These are phyloP conservation scores for Chaetomium cochliodes DNA, from an alignment of 495 filamentous ascomycete species.

Conservation along the genomic window DNA sequence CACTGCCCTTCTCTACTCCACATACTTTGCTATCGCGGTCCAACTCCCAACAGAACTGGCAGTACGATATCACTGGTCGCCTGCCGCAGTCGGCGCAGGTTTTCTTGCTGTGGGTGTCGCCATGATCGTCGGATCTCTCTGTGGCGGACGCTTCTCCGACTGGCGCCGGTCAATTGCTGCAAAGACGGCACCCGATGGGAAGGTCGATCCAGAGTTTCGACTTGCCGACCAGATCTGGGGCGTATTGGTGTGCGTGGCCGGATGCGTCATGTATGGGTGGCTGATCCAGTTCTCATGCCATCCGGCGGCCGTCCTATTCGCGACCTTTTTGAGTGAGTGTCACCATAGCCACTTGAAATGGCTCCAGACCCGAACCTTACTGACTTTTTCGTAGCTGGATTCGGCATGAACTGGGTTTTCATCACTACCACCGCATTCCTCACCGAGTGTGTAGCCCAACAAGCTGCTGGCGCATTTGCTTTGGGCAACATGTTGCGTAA, in stretches of 20 bases:
- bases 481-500: conserved; percentile 23
- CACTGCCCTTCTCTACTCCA: conserved; percentile 23
- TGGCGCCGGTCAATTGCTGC: conserved; percentile 20
- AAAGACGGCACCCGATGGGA: conserved; percentile 1
- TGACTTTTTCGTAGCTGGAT: conserved; percentile 12
- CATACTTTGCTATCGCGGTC: conserved; percentile 24
- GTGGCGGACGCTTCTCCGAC: conserved; percentile 21
- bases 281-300: background rate
- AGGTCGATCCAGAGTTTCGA: conserved; percentile 22
- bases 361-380: background rate
- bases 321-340: conserved; percentile 17
- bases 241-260: conserved; percentile 15
- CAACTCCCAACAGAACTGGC: conserved; percentile 12
- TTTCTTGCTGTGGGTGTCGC: conserved; percentile 21
- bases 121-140: conserved; percentile 20
- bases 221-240: conserved; percentile 24
- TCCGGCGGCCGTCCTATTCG: conserved; percentile 15
- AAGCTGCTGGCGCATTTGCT: conserved; percentile 22
- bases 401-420: conserved; percentile 26
- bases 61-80: conserved; percentile 17
- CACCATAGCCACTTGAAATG: too few relatives aligned
- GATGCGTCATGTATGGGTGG: conserved; percentile 20
- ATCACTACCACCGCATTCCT: conserved; percentile 23
- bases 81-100: conserved; percentile 17
- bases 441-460: conserved; percentile 22